Conservation (phyloP, 495 filamentous ascomycete genomes). For the Penicillium paradoxum region DNA sequence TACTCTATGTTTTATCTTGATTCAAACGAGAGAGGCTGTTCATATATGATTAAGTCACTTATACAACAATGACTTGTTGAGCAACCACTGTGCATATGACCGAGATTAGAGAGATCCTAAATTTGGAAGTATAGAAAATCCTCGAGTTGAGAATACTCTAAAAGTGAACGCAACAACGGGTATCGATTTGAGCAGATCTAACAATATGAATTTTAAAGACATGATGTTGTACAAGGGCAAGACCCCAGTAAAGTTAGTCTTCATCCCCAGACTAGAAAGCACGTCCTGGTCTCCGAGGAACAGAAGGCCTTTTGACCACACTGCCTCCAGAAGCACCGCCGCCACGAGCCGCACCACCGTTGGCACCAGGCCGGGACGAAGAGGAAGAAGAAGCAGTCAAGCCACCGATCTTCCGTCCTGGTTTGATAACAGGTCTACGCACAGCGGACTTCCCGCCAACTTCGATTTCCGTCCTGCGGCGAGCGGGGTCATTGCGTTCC, state of each 20-base stretch:
- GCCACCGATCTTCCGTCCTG: conserved; percentile 38
- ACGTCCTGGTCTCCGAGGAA: conserved; percentile 51
- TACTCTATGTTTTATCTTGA: neutral
- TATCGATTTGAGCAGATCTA: conserved; percentile 10
- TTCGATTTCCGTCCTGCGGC: conserved; percentile 38
- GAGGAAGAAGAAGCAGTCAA: conserved; percentile 34
- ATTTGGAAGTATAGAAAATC: too few relatives aligned
- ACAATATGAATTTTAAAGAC: neutral
- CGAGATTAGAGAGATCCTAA: neutral
- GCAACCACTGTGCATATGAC: neutral
- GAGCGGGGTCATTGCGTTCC: conserved; percentile 31
- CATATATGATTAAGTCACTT: neutral
- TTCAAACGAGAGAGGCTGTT: neutral
- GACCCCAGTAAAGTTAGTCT: neutral
- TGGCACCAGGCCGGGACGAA: conserved; percentile 48
- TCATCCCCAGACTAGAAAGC: conserved; percentile 31
- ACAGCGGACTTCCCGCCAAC: conserved; percentile 35
- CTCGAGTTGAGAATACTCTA: too few relatives aligned
- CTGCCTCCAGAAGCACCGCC: conserved; percentile 37
- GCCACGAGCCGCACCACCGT: conserved; percentile 30
- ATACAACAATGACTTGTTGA: conserved; percentile 1
- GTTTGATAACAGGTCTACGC: conserved; percentile 33
- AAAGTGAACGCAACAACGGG: neutral
- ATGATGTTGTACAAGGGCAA: neutral
- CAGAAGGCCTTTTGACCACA: conserved; percentile 57